Evolutionary conservation across 306 rosid species (phyloP).

Genomic region (Quercus parvula): DNA sequence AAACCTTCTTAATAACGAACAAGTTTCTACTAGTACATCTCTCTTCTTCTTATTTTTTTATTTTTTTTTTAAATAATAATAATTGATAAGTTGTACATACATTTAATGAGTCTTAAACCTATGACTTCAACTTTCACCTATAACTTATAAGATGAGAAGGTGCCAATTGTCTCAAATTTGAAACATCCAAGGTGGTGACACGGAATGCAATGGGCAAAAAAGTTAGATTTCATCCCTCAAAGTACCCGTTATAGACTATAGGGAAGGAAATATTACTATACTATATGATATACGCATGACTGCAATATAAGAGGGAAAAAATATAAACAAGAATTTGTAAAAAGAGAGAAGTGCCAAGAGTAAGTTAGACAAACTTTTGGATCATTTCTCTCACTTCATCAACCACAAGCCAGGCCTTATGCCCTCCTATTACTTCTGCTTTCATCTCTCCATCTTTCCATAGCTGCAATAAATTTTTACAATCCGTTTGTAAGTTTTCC

Average conservation of each 20-base stretch:
- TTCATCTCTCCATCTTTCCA: conserved; percentile 97
- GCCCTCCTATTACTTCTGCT: conserved; percentile 87
- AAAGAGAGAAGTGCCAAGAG: neutral
- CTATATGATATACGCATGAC: neutral
- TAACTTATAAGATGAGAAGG: too few relatives aligned
- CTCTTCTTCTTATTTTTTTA: too few relatives aligned
- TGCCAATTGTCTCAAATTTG: neutral
- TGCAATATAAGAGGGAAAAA: neutral
- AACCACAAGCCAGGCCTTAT: conserved; percentile 78
- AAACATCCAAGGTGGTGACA: neutral
- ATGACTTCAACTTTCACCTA: too few relatives aligned
- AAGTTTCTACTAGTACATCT: too few relatives aligned
- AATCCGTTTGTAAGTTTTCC: neutral
- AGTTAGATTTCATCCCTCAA: neutral
- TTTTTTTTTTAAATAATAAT: too few relatives aligned
- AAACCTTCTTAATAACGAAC: too few relatives aligned
- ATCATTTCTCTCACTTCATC: conserved; percentile 90
- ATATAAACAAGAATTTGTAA: neutral
- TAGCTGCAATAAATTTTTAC: conserved; percentile 40
- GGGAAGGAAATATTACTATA: neutral
- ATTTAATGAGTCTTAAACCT: too few relatives aligned
- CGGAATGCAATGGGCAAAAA: neutral
- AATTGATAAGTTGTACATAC: too few relatives aligned
- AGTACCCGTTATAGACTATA: neutral
- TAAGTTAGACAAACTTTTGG: conserved; percentile 34